These are phyloP conservation scores for Chaetomiaceae sp. DNA, from an alignment of 2,329 filamentous ascomycete genomes.

Conservation along the genomic window DNA sequence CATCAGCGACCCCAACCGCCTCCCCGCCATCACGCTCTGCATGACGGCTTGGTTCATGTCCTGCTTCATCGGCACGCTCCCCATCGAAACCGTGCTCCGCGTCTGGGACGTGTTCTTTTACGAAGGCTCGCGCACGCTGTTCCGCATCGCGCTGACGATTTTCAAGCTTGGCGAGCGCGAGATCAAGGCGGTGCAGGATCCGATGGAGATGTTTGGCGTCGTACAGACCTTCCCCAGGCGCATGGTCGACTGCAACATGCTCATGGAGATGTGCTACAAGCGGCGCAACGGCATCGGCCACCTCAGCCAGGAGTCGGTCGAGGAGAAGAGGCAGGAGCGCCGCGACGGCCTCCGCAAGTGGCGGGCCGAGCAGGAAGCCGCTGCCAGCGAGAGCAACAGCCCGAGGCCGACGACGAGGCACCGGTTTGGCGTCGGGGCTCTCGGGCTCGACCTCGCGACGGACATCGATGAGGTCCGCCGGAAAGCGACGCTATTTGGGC, in stretches of 20 bases:
- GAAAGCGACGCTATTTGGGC: slow-evolving; percentile 45
- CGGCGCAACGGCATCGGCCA: slow-evolving; percentile 76
- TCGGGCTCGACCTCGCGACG: slow-evolving; percentile 23
- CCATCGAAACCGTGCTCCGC: slow-evolving; percentile 84
- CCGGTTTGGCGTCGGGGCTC: slow-evolving; percentile 19
- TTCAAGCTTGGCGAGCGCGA: slow-evolving; percentile 84
- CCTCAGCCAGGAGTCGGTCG: slow-evolving; percentile 76
- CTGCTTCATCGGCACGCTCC: slow-evolving; percentile 86
- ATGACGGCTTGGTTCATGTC: slow-evolving; percentile 99
- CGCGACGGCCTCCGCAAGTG: slow-evolving; percentile 42
- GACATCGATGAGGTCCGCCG: slow-evolving; percentile 36
- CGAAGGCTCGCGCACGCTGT: slow-evolving; percentile 89
- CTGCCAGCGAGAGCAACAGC: slow-evolving; percentile 10
- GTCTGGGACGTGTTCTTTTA: slow-evolving; percentile 97
- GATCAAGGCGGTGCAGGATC: slow-evolving; percentile 74
- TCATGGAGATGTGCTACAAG: slow-evolving; percentile 80
- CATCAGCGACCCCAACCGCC: slow-evolving; percentile 44
- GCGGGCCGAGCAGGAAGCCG: slow-evolving; percentile 44
- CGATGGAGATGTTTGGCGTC: slow-evolving; percentile 93
- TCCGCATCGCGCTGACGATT: slow-evolving; percentile 83
- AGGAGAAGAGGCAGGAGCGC: slow-evolving; percentile 67
- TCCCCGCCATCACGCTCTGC: slow-evolving; percentile 87
- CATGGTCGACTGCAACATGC: slow-evolving; percentile 73
- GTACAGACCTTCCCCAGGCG: slow-evolving; percentile 81
- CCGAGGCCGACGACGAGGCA: slow-evolving; percentile 19